Conservation (phyloP, 768 basidiomycete genomes). For the Lactarius hengduanensis region DNA sequence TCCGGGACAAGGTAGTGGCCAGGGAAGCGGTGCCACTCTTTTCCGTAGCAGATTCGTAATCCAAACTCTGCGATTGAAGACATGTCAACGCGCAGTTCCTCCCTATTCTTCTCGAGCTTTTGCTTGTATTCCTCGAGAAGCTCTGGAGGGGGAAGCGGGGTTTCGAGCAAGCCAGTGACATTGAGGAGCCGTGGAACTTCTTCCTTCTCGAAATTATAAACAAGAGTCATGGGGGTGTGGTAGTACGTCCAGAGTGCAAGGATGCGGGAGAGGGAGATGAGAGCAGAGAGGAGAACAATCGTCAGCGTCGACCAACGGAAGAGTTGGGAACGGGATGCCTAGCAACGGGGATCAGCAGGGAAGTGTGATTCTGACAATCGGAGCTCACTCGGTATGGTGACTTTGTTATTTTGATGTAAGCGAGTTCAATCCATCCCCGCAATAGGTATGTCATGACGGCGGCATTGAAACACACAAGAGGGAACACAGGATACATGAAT, state of each 20-base stretch:
- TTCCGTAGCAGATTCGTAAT: constrained; percentile 80
- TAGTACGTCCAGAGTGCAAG: constrained; percentile 86
- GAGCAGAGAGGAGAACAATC: constrained; percentile 59
- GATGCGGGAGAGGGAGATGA: constrained; percentile 78
- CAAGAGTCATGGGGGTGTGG: constrained; percentile 78
- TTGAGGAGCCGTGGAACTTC: constrained; percentile 86
- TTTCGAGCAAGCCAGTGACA: constrained; percentile 58
- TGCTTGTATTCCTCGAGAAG: constrained; percentile 39
- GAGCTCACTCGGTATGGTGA: constrained; percentile 79
- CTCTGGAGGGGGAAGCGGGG: constrained; percentile 42
- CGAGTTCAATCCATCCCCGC: constrained; percentile 81
- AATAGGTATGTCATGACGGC: constrained; percentile 83
- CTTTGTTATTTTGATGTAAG: constrained; percentile 70
- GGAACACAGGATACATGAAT: constrained; percentile 97
- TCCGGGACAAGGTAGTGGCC: constrained; percentile 86
- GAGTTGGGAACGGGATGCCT: constrained; percentile 76
- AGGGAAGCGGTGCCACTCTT: constrained; percentile 97
- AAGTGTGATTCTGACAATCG: constrained; percentile 8
- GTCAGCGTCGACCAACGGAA: constrained; percentile 77
- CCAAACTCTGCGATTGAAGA: constrained; percentile 65
- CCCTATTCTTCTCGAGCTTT: constrained; percentile 37
- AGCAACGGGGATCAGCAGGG: constrained; percentile 19
- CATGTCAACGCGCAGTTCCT: constrained; percentile 58
- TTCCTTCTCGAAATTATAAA: constrained; percentile 64
- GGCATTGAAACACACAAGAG: constrained; percentile 90